A percentile compares a stretch with the other conserved stretches of the same genome.
phyloP scores from a whole-genome alignment of 2,329 filamentous ascomycete species.

The Ceratocystis lukuohia region DNA sequence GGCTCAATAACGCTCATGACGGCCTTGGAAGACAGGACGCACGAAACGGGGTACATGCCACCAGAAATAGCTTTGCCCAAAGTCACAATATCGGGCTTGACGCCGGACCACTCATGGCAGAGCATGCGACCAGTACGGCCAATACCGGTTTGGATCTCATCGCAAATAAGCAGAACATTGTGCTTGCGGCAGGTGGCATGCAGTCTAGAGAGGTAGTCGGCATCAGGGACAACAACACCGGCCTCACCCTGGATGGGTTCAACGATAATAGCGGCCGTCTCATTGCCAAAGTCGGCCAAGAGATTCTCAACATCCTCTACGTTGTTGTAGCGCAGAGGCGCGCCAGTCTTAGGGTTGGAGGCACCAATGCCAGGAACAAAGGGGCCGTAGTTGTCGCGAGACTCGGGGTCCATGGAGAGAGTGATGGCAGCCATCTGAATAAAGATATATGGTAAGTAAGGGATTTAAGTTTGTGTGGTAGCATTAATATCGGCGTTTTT shows the following conservation, averaged over 20 bases:
- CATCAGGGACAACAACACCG: constrained; percentile 86
- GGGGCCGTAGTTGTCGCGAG: constrained; percentile 90
- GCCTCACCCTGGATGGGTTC: constrained; percentile 97
- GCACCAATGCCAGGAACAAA: constrained; percentile 84
- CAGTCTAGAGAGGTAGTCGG: constrained; percentile 70
- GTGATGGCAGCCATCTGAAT: constrained; percentile 80
- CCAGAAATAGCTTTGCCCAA: constrained; percentile 96
- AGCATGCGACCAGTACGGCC: constrained; percentile 88
- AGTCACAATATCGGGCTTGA: constrained; percentile 89
- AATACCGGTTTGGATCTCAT: constrained; percentile 97
- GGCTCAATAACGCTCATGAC: constrained; percentile 94
- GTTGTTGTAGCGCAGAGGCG: constrained; percentile 75
- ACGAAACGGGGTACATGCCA: constrained; percentile 97
- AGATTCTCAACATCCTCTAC: constrained; percentile 65
- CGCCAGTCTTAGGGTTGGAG: constrained; percentile 56
- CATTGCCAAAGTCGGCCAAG: constrained; percentile 65
- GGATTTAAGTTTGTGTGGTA: neutral
- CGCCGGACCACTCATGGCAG: constrained; percentile 84
- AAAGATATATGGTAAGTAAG: constrained; percentile 13
- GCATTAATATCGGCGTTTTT: neutral
- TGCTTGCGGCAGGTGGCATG: constrained; percentile 83
- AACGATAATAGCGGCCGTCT: constrained; percentile 83
- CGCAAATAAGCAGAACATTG: constrained; percentile 90
- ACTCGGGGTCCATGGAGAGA: constrained; percentile 89
- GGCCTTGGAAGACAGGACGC: constrained; percentile 74